phyloP scores from a whole-genome alignment of 176 grass and related monocot species.

The Ensete glaucum region DNA sequence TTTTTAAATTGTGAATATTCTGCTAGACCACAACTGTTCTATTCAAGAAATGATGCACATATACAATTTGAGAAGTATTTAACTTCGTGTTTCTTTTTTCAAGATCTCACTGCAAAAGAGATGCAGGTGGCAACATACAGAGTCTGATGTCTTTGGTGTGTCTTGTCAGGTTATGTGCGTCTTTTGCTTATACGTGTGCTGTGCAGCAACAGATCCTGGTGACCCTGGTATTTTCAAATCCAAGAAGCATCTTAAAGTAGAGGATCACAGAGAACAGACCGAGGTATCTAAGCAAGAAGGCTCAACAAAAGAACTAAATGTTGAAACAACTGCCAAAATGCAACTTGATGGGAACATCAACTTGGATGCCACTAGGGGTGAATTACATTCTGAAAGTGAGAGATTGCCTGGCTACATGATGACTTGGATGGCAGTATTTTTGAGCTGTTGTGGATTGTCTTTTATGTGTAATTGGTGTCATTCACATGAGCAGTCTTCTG shows the following conservation, averaged over 20 bases:
- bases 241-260: slow-evolving; percentile 36
- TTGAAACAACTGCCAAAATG: slow-evolving; percentile 23
- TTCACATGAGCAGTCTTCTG: slow-evolving; percentile 38
- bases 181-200: slow-evolving; percentile 67
- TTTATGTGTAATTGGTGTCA: slow-evolving; percentile 45
- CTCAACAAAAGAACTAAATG: slow-evolving; percentile 38
- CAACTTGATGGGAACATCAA: slow-evolving; percentile 22
- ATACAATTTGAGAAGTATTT: not conserved
- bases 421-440: slow-evolving; percentile 30
- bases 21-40: not conserved
- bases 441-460: slow-evolving; percentile 43
- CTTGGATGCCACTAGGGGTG: slow-evolving; percentile 32
- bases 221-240: slow-evolving; percentile 82
- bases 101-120: not conserved
- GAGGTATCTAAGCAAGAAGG: slow-evolving; percentile 8
- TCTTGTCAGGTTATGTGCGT: slow-evolving; percentile 57
- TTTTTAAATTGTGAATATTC: too few species aligned
- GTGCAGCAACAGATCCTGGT: slow-evolving; percentile 80
- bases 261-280: slow-evolving; percentile 31
- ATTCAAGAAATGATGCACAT: not conserved
- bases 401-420: slow-evolving; percentile 32
- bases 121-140: not conserved
- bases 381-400: slow-evolving; percentile 33
- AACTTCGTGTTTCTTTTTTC: not conserved
- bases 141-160: not conserved